Conservation (phyloP, 192 early-diverging fungal genomes). For the Dispira simplex region DNA sequence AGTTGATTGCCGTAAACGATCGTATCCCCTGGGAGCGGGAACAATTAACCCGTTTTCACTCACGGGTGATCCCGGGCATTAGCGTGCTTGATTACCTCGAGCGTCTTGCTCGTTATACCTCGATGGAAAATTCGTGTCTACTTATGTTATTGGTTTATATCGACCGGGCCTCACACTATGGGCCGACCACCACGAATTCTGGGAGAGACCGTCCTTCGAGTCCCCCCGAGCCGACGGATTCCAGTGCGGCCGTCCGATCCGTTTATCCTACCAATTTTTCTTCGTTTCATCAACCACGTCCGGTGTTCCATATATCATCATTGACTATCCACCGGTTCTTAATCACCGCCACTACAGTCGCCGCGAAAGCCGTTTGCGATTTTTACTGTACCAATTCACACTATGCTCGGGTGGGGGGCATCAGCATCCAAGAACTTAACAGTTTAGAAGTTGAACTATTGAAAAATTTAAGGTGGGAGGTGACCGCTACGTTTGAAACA, state of each 20-base stretch:
- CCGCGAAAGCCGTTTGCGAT: constrained; percentile 81
- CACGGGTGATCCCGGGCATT: constrained; percentile 77
- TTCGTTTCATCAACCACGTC: too few species aligned
- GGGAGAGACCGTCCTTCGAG: constrained; percentile 8
- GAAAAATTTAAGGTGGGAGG: constrained; percentile 78
- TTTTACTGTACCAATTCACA: constrained; percentile 90
- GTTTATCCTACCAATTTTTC: constrained; percentile 20
- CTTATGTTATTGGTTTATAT: constrained; percentile 86
- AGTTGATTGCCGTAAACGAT: constrained; percentile 2
- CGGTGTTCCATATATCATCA: constrained; percentile 81
- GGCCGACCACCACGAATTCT: constrained; percentile 19
- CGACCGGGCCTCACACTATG: constrained; percentile 54
- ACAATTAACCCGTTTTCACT: constrained; percentile 86
- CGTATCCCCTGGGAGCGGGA: not conserved
- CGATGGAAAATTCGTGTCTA: constrained; percentile 74
- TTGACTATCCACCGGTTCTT: constrained; percentile 91
- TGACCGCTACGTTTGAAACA: constrained; percentile 56
- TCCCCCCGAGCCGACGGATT: not conserved
- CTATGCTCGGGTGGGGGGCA: constrained; percentile 92
- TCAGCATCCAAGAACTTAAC: constrained; percentile 86
- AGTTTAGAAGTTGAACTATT: constrained; percentile 84
- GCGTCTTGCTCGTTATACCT: constrained; percentile 84
- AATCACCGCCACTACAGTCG: constrained; percentile 72
- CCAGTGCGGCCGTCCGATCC: not conserved
- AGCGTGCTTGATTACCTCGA: constrained; percentile 75